phyloP scores from a whole-genome alignment of 83 land plant genomes.

The Larix sibirica region DNA sequence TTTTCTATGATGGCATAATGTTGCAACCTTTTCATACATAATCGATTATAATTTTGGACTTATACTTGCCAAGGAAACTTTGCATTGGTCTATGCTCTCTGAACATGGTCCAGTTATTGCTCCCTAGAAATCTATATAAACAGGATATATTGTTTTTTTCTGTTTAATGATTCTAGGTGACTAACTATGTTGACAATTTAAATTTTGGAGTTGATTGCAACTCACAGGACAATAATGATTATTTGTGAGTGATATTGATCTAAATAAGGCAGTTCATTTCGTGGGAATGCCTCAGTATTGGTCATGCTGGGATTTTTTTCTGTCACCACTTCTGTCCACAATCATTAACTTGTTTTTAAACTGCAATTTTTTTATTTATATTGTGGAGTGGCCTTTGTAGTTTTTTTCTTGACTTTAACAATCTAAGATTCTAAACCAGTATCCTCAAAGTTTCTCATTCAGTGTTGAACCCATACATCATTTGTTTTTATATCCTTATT shows the following conservation, averaged over 20 bases:
- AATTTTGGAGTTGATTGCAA: neutral
- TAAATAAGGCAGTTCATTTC: neutral
- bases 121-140: neutral
- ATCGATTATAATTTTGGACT: neutral
- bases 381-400: neutral
- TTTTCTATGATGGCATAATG: neutral
- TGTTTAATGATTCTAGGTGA: neutral
- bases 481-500: neutral
- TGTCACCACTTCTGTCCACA: too few relatives aligned
- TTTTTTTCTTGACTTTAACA: neutral
- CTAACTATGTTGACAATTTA: neutral
- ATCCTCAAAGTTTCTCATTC: neutral
- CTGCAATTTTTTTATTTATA: neutral
- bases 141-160: neutral
- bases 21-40: neutral
- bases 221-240: neutral
- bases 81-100: neutral
- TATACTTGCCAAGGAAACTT: neutral
- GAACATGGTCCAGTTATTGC: neutral
- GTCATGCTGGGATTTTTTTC: neutral
- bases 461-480: neutral
- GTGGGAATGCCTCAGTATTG: neutral
- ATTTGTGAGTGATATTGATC: neutral
- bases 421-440: neutral
- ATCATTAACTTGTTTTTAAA: neutral